phyloP scores from a whole-genome alignment of 106 monocot genomes.

The Platanthera guangdongensis region DNA sequence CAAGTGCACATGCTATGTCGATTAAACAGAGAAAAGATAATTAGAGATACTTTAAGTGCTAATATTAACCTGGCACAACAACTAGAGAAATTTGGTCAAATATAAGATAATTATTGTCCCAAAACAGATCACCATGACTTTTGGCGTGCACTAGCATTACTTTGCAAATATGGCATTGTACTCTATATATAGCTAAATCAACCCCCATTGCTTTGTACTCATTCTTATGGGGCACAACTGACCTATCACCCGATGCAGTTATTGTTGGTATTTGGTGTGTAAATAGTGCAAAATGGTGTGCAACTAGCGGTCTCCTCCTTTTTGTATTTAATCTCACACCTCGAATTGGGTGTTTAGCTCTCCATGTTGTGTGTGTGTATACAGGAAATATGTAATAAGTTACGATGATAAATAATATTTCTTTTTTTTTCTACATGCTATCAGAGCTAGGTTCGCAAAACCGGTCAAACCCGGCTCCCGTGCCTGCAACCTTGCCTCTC shows the following conservation, averaged over 20 bases:
- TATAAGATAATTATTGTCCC: background rate
- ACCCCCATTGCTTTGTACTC: background rate
- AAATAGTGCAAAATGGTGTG: too few relatives aligned
- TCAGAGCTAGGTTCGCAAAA: too few relatives aligned
- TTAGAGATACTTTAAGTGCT: background rate
- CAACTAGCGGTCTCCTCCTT: too few relatives aligned
- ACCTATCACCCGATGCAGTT: background rate
- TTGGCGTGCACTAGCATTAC: background rate
- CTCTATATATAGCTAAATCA: background rate
- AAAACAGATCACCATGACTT: background rate
- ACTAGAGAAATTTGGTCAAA: background rate
- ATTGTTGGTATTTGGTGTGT: background rate
- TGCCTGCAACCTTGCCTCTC: too few relatives aligned
- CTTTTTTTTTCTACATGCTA: too few relatives aligned
- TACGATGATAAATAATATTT: too few relatives aligned
- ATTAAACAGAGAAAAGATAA: background rate
- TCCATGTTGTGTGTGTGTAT: too few relatives aligned
- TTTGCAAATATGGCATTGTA: background rate
- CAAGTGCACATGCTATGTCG: background rate
- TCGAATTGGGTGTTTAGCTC: too few relatives aligned
- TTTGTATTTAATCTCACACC: too few relatives aligned
- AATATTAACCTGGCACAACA: background rate
- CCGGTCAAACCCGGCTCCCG: too few relatives aligned
- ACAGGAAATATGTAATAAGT: too few relatives aligned
- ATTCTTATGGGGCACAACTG: background rate